These are phyloP conservation scores for Mycena capillaripes DNA, from an alignment of 768 basidiomycete genomes.

Conservation along the genomic window DNA sequence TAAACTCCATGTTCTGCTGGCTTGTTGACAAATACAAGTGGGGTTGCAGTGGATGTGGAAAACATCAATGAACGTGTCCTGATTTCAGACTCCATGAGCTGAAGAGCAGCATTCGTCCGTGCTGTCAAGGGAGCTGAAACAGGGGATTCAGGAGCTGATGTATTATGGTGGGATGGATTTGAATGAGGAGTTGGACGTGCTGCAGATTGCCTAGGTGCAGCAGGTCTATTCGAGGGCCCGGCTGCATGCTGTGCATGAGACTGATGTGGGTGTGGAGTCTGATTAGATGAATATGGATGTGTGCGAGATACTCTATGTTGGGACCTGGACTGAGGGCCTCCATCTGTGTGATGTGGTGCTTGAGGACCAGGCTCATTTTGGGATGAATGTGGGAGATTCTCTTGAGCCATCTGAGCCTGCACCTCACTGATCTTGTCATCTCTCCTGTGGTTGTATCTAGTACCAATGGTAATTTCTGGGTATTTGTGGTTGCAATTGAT, in stretches of 20 bases:
- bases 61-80: neutral
- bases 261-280: neutral
- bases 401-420: neutral
- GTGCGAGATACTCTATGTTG: too few relatives aligned
- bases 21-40: conserved; percentile 34
- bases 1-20: conserved; percentile 27
- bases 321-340: too few relatives aligned
- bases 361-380: neutral
- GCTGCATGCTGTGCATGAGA: neutral
- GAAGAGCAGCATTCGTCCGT: neutral
- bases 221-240: too few relatives aligned
- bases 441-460: neutral
- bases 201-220: neutral
- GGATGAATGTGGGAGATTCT: neutral
- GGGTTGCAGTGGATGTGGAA: neutral
- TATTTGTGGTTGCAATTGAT: neutral
- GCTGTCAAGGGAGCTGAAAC: neutral
- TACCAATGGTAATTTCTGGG: neutral
- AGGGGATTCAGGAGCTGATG: neutral
- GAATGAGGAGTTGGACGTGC: neutral
- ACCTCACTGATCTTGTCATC: neutral
- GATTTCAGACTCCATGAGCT: neutral
- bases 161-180: neutral
- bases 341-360: too few relatives aligned
- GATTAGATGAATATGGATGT: too few relatives aligned